Evolutionary conservation across 2,329 filamentous ascomycete species (phyloP).

Genomic region (Sporothrix dimorphospora): DNA sequence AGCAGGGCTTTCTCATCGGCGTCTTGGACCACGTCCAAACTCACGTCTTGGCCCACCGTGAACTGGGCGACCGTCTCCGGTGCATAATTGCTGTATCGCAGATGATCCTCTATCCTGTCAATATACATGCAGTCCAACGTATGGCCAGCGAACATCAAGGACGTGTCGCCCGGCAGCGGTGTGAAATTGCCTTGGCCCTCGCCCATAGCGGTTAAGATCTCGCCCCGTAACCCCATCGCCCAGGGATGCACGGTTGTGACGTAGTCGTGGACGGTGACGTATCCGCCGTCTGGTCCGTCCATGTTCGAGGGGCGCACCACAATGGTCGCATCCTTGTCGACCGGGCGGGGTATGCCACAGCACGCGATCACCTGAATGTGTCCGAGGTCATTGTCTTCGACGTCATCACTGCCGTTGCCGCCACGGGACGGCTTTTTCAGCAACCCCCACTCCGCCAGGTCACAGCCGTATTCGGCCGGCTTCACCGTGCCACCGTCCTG

Average conservation of each 20-base stretch:
- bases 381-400: slow-evolving; percentile 2
- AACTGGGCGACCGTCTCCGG: neutral
- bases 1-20: too few relatives aligned
- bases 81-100: neutral
- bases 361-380: slow-evolving; percentile 34
- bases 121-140: neutral
- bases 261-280: slow-evolving; percentile 33
- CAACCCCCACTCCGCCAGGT: neutral
- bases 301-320: slow-evolving; percentile 13
- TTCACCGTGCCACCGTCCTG: neutral
- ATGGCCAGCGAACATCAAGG: neutral
- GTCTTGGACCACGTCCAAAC: too few relatives aligned
- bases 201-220: slow-evolving; percentile 6
- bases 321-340: slow-evolving; percentile 48
- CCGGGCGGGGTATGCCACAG: slow-evolving; percentile 39
- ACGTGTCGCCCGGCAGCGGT: neutral
- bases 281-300: slow-evolving; percentile 16
- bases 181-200: neutral
- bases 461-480: neutral
- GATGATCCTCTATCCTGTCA: neutral
- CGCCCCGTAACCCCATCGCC: slow-evolving; percentile 28
- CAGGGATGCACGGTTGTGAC: slow-evolving; percentile 31
- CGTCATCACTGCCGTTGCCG: neutral
- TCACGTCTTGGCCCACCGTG: too few relatives aligned
- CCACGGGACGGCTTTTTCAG: neutral